A percentile compares a stretch with the other conserved stretches of the same genome.
Conservation (phyloP, 2,329 filamentous ascomycete species). For the Apiospora pterosperma region DNA sequence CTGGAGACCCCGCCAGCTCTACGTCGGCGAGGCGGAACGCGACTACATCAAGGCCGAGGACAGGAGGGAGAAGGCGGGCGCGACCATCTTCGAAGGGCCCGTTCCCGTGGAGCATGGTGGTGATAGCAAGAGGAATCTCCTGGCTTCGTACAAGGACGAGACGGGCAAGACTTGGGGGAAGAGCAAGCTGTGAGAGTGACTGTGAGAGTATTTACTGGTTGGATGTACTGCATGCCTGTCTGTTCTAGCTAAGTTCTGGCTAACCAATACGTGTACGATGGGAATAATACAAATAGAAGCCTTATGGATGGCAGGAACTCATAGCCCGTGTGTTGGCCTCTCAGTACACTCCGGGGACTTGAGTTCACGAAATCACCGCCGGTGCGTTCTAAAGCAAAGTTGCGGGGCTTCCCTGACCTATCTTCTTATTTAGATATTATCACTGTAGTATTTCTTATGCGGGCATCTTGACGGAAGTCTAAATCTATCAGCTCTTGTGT, state of each 20-base stretch:
- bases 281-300: background rate
- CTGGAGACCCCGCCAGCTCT: conserved; percentile 46
- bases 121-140: conserved; percentile 37
- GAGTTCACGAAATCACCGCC: no score
- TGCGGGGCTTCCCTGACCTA: no score
- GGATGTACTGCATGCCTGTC: background rate
- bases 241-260: background rate
- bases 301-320: no score
- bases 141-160: conserved; percentile 38
- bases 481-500: no score
- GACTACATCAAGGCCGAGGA: conserved; percentile 38
- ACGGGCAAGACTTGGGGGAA: conserved; percentile 26
- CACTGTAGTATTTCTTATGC: no score
- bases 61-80: conserved; percentile 28
- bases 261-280: background rate
- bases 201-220: background rate
- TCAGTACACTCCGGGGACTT: no score
- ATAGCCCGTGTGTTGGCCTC: no score
- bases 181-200: conserved; percentile 21
- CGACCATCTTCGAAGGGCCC: conserved; percentile 32
- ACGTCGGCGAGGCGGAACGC: conserved; percentile 40
- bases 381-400: no score
- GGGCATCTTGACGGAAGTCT: no score
- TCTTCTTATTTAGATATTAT: no score
- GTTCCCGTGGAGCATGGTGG: conserved; percentile 35